Evolutionary conservation across 495 filamentous ascomycete genomes (phyloP).

Genomic region (Immersiella caudata): DNA sequence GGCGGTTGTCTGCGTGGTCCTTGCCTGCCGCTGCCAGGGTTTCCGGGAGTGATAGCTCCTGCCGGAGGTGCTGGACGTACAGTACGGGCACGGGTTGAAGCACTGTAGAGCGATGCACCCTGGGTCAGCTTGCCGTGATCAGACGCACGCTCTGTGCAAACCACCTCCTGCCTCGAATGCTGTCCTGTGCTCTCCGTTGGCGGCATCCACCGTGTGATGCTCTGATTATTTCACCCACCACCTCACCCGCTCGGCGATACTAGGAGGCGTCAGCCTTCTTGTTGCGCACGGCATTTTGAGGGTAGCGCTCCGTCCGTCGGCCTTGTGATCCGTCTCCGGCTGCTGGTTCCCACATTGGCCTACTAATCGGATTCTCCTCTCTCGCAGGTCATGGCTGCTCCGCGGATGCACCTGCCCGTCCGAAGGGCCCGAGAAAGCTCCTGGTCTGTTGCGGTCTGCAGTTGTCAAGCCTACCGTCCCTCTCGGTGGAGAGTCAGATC

Average conservation of each 20-base stretch:
- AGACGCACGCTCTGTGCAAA: not conserved
- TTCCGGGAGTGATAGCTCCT: slow-evolving; percentile 1
- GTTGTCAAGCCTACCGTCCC: not conserved
- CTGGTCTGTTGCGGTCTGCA: not conserved
- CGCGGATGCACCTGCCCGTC: not conserved
- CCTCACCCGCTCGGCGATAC: not conserved
- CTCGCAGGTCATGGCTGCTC: not conserved
- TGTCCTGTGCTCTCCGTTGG: not conserved
- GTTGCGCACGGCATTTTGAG: not conserved
- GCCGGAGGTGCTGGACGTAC: not conserved
- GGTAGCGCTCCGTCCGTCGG: not conserved
- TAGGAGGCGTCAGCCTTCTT: not conserved
- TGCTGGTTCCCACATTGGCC: not conserved
- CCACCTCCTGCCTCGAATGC: not conserved
- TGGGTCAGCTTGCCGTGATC: not conserved
- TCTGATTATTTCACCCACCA: not conserved
- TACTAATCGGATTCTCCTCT: not conserved
- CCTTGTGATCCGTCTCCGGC: not conserved
- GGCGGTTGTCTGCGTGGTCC: not conserved
- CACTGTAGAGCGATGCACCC: not conserved
- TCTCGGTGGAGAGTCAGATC: not conserved
- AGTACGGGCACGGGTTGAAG: not conserved
- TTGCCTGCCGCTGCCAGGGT: not conserved
- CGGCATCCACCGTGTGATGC: not conserved
- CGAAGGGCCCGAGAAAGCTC: not conserved